phyloP scores from a whole-genome alignment of 1,139 yeast species.

The Diutina pseudorugosa region DNA sequence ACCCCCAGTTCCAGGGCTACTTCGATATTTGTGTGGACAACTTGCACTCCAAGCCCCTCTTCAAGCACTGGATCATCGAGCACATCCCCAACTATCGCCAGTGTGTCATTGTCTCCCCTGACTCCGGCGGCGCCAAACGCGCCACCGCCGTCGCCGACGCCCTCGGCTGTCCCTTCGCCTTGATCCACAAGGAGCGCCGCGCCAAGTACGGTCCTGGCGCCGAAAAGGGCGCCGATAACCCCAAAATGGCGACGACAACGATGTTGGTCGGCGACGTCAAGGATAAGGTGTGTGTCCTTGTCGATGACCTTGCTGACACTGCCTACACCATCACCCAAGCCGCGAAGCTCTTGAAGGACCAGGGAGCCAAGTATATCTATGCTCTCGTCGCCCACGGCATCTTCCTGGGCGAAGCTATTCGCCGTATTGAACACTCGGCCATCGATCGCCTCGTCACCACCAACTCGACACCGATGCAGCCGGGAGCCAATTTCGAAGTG shows the following conservation, averaged over 20 bases:
- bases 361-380: slow-evolving; percentile 3
- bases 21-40: slow-evolving; percentile 5
- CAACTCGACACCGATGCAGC: not conserved
- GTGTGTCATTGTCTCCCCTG: slow-evolving; percentile 4
- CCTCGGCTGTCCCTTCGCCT: slow-evolving; percentile 4
- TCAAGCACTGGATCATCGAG: slow-evolving; percentile 4
- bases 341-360: slow-evolving; percentile 4
- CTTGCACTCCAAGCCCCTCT: slow-evolving; percentile 3
- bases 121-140: slow-evolving; percentile 5
- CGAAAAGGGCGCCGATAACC: not conserved
- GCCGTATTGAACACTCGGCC: not conserved
- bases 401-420: slow-evolving; percentile 2
- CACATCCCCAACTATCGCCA: slow-evolving; percentile 3
- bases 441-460: slow-evolving; percentile 4
- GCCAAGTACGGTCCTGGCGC: not conserved
- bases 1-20: slow-evolving; percentile 5
- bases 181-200: slow-evolving; percentile 4
- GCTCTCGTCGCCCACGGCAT: slow-evolving; percentile 4
- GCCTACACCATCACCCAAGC: slow-evolving; percentile 4
- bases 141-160: slow-evolving; percentile 4
- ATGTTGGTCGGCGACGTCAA: slow-evolving; percentile 5
- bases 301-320: slow-evolving; percentile 5
- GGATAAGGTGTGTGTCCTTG: slow-evolving; percentile 5
- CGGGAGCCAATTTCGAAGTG: slow-evolving; percentile 4
- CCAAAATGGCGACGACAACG: slow-evolving; percentile 1